These are phyloP conservation scores for Persicaria tinctoria DNA, from an alignment of 148 eudicot genomes.

Conservation along the genomic window DNA sequence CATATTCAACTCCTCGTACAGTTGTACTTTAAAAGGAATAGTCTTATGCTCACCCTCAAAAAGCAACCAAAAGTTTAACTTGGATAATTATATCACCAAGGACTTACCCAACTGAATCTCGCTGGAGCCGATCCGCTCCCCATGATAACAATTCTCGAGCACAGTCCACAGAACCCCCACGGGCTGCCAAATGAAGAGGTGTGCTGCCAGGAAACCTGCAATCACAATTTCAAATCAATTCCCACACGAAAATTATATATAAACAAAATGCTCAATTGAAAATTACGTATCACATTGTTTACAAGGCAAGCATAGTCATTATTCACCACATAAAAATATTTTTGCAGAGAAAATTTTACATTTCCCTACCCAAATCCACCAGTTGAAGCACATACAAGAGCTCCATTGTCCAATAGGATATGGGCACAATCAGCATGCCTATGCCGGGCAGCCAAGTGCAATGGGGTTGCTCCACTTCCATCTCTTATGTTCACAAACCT, in stretches of 20 bases:
- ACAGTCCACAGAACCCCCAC: conserved; percentile 25
- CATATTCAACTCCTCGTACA: neutral
- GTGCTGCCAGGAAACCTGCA: conserved; percentile 22
- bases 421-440: conserved; percentile 18
- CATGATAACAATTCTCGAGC: conserved; percentile 26
- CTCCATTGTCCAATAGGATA: conserved; percentile 21
- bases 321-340: neutral
- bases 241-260: neutral
- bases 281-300: neutral
- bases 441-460: conserved; percentile 25
- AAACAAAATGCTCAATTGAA: neutral
- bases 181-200: conserved; percentile 27
- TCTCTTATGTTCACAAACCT: conserved; percentile 31
- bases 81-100: neutral
- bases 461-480: conserved; percentile 22
- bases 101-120: conserved; percentile 23
- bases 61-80: neutral
- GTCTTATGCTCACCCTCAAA: neutral
- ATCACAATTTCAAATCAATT: neutral
- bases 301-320: neutral
- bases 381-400: conserved; percentile 27
- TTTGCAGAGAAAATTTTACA: neutral
- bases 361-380: conserved; percentile 13
- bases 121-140: conserved; percentile 22
- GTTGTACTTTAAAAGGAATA: neutral